Conservation (phyloP, 2,329 filamentous ascomycete species). For the Colletotrichum lini region DNA sequence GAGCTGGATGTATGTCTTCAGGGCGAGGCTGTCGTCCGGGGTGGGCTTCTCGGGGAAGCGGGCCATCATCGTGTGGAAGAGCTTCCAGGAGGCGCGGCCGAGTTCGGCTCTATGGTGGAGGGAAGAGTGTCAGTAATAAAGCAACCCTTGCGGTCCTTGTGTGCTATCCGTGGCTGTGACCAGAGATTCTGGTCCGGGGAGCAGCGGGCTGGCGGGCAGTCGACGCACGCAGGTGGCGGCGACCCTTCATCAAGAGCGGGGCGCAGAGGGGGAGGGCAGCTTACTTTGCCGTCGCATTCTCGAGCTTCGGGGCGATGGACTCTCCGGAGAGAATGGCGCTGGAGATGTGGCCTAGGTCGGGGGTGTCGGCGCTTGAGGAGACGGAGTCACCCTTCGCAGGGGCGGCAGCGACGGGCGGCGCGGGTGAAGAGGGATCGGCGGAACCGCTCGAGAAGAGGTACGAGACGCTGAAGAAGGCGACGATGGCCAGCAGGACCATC, state of each 20-base stretch:
- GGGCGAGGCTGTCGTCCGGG: conserved; percentile 72
- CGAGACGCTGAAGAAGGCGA: conserved; percentile 70
- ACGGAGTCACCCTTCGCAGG: conserved; percentile 43
- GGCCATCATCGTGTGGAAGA: conserved; percentile 79
- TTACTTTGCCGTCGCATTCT: conserved; percentile 86
- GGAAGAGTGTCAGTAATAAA: not conserved
- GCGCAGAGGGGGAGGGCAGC: conserved; percentile 44
- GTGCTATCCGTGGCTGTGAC: not conserved
- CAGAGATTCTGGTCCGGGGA: conserved; percentile 3
- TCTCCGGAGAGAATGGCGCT: conserved; percentile 72
- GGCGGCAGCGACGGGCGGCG: conserved; percentile 31
- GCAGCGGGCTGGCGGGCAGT: not conserved
- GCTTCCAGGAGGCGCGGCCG: conserved; percentile 78
- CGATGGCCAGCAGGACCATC: conserved; percentile 67
- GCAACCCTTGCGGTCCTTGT: not conserved
- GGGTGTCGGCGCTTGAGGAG: conserved; percentile 31
- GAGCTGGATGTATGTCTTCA: conserved; percentile 76
- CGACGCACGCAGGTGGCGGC: not conserved
- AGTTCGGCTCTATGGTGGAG: conserved; percentile 68
- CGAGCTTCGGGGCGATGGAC: conserved; percentile 84
- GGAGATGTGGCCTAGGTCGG: conserved; percentile 61
- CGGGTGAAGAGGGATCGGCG: conserved; percentile 28
- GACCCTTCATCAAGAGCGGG: not conserved
- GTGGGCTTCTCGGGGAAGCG: conserved; percentile 77
- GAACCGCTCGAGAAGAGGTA: conserved; percentile 69